These are phyloP conservation scores for Solanum clarkiae DNA, from an alignment of 257 asterid genomes.

Conservation along the genomic window DNA sequence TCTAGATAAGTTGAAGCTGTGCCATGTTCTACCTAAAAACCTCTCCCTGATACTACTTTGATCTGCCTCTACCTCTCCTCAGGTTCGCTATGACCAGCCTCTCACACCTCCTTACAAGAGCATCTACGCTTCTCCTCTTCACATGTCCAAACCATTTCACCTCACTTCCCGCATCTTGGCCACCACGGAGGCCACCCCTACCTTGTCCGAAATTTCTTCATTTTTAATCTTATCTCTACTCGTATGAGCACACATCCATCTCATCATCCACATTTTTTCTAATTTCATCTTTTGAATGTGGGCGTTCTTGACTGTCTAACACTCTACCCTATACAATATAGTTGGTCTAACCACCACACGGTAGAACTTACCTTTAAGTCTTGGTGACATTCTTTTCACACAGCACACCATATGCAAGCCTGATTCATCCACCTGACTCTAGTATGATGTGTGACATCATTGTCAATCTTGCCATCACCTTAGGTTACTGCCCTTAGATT, in stretches of 20 bases:
- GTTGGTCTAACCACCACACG: background rate
- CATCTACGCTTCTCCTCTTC: background rate
- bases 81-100: background rate
- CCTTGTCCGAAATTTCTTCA: background rate
- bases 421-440: background rate
- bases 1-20: background rate
- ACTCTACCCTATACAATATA: background rate
- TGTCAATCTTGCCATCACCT: background rate
- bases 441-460: background rate
- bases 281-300: background rate
- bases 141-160: background rate
- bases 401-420: background rate
- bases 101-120: background rate
- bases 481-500: background rate
- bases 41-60: background rate
- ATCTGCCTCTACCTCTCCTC: background rate
- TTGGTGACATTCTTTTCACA: background rate
- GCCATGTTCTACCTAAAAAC: background rate
- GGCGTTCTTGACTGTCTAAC: background rate
- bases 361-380: background rate
- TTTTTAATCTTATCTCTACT: background rate
- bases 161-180: background rate
- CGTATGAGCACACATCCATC: background rate
- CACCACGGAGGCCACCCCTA: background rate
- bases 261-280: background rate